Evolutionary conservation across 495 filamentous ascomycete species (phyloP), one percentile per base, ranked within the genome.

Genomic region (Annulohypoxylon nitens): DNA sequence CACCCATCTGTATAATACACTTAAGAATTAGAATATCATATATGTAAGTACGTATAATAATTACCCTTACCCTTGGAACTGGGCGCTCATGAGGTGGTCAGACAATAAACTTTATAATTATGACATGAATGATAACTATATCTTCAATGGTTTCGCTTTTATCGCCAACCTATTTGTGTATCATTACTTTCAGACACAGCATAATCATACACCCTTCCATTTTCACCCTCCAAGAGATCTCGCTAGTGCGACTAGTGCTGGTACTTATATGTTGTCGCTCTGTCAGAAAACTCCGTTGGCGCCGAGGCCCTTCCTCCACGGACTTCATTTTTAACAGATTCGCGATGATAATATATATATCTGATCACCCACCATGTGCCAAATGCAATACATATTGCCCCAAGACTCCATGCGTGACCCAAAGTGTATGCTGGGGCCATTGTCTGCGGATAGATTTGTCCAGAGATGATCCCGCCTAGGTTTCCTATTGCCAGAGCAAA

Each of bases 401-500:
- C 76, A 30, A 80, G 66, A 58, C 71, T 76, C 78, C 78, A 80
- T 2, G 76, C 74, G 23, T 80, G 78, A 0, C 78, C 78, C 0
- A 80, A 73, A 11, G 78, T 80, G 61, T 74, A 80, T 8, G 41
- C 41, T 9, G 78, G 78, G 0, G 76, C 74, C 45, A 77, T 72
- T 2, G 57, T 72, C 33, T 75, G 71, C 37, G 73, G 74, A 33
- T 80, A 80, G 9, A 80, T 80, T 66, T 82, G 78, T 9, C 78
- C 78, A 20, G 75, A 73, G 47, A 82, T 76, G n/a, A 82, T 76
- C 2, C 82, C 83, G 0, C 80, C 83, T 0, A 85, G 65, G 43
- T 85, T 82, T 6, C 79, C 82, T 25, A 83, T 47, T 14, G 77
- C 76, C 12, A 84, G 68, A 50, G 78, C 50, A 30, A 85, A 79